These are phyloP conservation scores for Galerina marginata DNA, from an alignment of 768 basidiomycete species.

Conservation along the genomic window DNA sequence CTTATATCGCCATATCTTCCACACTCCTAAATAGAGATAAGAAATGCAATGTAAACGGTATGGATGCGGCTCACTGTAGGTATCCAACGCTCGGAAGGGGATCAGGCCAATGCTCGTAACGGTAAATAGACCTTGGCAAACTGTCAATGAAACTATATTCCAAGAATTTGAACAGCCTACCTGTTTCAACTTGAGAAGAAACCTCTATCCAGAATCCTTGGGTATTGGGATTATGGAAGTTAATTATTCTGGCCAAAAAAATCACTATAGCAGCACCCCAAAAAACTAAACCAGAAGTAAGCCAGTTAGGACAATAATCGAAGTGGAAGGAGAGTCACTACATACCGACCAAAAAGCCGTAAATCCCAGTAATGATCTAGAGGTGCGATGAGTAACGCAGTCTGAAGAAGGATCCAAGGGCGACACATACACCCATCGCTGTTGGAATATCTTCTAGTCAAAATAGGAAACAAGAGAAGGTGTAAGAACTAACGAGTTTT, in stretches of 20 bases:
- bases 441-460: conserved; percentile 6
- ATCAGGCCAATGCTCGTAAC: conserved; percentile 81
- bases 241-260: conserved; percentile 71
- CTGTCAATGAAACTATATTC: neutral
- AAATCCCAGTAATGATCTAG: conserved; percentile 70
- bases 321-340: neutral
- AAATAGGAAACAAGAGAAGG: neutral
- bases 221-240: conserved; percentile 67
- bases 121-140: conserved; percentile 70
- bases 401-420: neutral
- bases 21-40: conserved; percentile 56
- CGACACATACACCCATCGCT: conserved; percentile 69
- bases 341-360: conserved; percentile 76
- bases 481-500: conserved; percentile 69
- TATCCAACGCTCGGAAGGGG: conserved; percentile 76
- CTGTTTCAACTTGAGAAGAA: conserved; percentile 77
- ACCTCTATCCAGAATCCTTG: conserved; percentile 87
- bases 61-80: conserved; percentile 60
- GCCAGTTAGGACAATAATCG: neutral
- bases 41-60: neutral
- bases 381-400: conserved; percentile 5
- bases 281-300: conserved; percentile 54
- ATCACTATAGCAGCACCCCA: conserved; percentile 88
- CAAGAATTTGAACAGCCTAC: conserved; percentile 37
- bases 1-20: conserved; percentile 78